These are phyloP conservation scores for Hyaloscypha variabilis DNA, from an alignment of 495 filamentous ascomycete species.

Conservation along the genomic window DNA sequence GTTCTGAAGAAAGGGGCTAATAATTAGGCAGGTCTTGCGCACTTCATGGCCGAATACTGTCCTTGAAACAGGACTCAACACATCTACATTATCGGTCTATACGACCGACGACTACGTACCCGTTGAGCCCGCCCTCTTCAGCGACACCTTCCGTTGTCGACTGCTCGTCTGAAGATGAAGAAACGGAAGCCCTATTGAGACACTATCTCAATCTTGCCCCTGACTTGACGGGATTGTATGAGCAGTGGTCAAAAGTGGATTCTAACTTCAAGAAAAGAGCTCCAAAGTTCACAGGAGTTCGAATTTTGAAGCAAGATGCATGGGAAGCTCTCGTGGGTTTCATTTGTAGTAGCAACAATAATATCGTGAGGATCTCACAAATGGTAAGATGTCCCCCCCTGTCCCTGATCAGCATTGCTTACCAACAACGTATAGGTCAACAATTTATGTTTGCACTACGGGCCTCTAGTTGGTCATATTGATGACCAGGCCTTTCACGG, in stretches of 20 bases:
- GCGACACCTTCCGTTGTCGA: conserved; percentile 25
- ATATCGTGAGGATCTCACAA: conserved; percentile 90
- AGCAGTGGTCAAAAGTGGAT: conserved; percentile 84
- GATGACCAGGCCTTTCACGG: conserved; percentile 78
- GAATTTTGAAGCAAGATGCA: conserved; percentile 92
- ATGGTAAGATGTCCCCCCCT: conserved; percentile 59
- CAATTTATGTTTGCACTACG: conserved; percentile 87
- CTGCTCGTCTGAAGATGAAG: conserved; percentile 26
- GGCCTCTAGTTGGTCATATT: conserved; percentile 71
- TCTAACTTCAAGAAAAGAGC: conserved; percentile 89
- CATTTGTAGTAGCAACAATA: conserved; percentile 99
- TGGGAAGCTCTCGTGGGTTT: conserved; percentile 96
- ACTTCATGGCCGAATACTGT: conserved; percentile 81
- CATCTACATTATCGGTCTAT: conserved; percentile 82
- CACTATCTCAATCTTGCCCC: conserved; percentile 83
- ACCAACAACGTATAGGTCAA: conserved; percentile 54
- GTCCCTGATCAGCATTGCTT: not conserved
- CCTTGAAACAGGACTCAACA: conserved; percentile 77
- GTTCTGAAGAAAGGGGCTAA: conserved; percentile 17
- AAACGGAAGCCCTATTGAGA: conserved; percentile 66
- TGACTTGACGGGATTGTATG: conserved; percentile 75
- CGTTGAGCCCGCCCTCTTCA: conserved; percentile 29
- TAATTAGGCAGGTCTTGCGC: conserved; percentile 66
- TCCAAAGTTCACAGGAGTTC: conserved; percentile 84
- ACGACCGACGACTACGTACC: conserved; percentile 44